Evolutionary conservation across 148 eudicot genomes (phyloP).

Genomic region (Arbutus unedo): DNA sequence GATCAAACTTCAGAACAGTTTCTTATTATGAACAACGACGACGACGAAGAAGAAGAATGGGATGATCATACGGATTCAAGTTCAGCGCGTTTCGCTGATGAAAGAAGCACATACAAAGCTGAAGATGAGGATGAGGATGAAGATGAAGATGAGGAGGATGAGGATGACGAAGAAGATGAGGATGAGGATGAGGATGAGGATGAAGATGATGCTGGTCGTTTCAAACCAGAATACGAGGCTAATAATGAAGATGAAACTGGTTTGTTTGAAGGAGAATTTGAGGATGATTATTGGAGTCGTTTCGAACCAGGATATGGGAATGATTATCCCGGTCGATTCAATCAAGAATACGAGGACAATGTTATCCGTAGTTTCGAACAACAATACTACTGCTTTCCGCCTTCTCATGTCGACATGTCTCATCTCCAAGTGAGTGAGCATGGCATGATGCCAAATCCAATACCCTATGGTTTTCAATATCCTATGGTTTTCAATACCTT

Average conservation of each 20-base stretch:
- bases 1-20: neutral
- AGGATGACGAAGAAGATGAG: too few relatives aligned
- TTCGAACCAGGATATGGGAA: neutral
- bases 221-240: neutral
- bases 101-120: neutral
- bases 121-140: too few relatives aligned
- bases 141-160: too few relatives aligned
- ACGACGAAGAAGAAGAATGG: too few relatives aligned
- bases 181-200: neutral
- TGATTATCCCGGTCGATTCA: too few relatives aligned
- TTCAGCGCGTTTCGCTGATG: neutral
- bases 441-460: conserved; percentile 15
- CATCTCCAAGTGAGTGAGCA: conserved; percentile 2
- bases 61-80: neutral
- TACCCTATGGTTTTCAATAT: neutral
- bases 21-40: neutral
- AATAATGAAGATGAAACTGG: neutral
- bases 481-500: conserved; percentile 11
- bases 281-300: neutral
- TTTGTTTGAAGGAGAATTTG: neutral
- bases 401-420: conserved; percentile 4
- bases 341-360: too few relatives aligned
- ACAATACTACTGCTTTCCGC: neutral
- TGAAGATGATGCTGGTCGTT: neutral
- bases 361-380: neutral